Evolutionary conservation across 2,329 filamentous ascomycete genomes (phyloP).

Genomic region (Fusarium liriodendri): DNA sequence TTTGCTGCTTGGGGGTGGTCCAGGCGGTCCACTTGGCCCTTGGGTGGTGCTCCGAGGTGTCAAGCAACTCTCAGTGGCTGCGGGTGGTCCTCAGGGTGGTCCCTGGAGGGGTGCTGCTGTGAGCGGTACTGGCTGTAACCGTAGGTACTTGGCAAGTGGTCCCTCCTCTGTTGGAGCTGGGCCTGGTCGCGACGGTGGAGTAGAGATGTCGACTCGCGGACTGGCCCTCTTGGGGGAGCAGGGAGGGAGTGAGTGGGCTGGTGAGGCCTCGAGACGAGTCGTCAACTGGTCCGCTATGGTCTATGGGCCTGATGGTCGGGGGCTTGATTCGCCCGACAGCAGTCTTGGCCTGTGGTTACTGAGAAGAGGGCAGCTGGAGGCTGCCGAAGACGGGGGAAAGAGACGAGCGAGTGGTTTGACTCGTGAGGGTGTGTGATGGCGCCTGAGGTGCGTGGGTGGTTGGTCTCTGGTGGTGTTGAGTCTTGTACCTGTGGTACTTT

Average conservation of each 20-base stretch:
- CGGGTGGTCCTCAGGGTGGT: slow-evolving; percentile 39
- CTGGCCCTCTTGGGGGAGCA: background rate
- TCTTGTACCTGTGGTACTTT: slow-evolving; percentile 15
- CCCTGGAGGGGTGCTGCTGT: slow-evolving; percentile 37
- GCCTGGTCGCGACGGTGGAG: slow-evolving; percentile 20
- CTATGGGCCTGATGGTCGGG: slow-evolving; percentile 22
- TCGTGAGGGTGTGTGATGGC: slow-evolving; percentile 34
- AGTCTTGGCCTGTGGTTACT: slow-evolving; percentile 11
- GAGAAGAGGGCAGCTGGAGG: slow-evolving; percentile 17
- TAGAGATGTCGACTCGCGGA: slow-evolving; percentile 20
- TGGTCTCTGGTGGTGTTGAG: slow-evolving; percentile 28
- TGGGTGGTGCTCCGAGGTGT: slow-evolving; percentile 33
- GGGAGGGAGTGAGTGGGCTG: slow-evolving; percentile 24
- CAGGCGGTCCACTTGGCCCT: slow-evolving; percentile 38
- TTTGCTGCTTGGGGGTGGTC: slow-evolving; percentile 38
- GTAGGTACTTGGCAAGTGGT: slow-evolving; percentile 27
- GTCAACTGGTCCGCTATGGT: slow-evolving; percentile 32
- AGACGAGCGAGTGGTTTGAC: slow-evolving; percentile 34
- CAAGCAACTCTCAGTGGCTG: slow-evolving; percentile 33
- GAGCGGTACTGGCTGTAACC: slow-evolving; percentile 24
- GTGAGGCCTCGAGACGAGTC: slow-evolving; percentile 27
- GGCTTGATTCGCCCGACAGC: slow-evolving; percentile 17
- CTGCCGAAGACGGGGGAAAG: slow-evolving; percentile 20
- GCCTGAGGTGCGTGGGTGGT: slow-evolving; percentile 31
- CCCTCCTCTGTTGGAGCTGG: slow-evolving; percentile 33